Evolutionary conservation across 352 stramenopile genomes (phyloP).

Genomic region (Phytopythium oedochilum): DNA sequence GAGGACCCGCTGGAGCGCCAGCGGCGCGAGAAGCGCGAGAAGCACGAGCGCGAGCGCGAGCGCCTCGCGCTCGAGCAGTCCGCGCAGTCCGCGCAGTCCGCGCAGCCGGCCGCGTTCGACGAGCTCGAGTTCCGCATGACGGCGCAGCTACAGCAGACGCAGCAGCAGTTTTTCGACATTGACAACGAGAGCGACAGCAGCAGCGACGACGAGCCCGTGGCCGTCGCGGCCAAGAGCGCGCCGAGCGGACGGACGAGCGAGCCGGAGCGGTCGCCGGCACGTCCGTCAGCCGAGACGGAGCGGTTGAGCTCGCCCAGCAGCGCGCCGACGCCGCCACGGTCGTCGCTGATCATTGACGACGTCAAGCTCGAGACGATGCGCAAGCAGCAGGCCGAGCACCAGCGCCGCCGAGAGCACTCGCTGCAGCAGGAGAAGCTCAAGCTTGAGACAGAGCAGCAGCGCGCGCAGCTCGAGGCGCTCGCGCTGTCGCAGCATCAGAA

Average conservation of each 20-base stretch:
- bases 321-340: constrained; percentile 28
- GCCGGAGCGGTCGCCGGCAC: constrained; percentile 16
- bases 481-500: constrained; percentile 10
- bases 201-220: constrained; percentile 2
- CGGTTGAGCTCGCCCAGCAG: constrained; percentile 4
- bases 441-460: constrained; percentile 25
- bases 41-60: constrained; percentile 53
- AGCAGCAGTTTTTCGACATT: constrained; percentile 25
- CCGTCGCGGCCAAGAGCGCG: not conserved
- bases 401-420: constrained; percentile 51
- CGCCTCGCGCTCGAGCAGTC: constrained; percentile 23
- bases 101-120: constrained; percentile 29
- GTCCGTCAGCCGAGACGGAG: constrained; percentile 3
- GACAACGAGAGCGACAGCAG: constrained; percentile 29
- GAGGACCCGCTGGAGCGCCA: constrained; percentile 39
- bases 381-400: constrained; percentile 58
- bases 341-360: constrained; percentile 57
- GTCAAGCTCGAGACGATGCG: constrained; percentile 66
- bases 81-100: not conserved
- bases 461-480: constrained; percentile 14
- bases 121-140: constrained; percentile 36
- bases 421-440: constrained; percentile 50
- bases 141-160: constrained; percentile 27
- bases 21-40: constrained; percentile 63
- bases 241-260: constrained; percentile 2